phyloP scores from a whole-genome alignment of 164 flowering plant species.

The Malania oleifera region DNA sequence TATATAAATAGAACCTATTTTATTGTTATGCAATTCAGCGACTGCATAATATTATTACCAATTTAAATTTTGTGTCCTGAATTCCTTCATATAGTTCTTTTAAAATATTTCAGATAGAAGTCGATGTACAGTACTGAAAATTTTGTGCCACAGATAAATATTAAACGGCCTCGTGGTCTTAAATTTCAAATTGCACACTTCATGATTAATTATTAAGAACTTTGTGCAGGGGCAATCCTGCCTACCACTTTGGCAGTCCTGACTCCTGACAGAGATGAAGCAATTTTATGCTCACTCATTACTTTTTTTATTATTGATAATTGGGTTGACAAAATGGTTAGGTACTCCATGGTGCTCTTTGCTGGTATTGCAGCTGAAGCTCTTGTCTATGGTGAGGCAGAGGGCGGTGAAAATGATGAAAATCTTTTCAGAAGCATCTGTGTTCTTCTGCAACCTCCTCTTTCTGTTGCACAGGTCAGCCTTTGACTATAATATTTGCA shows the following conservation, averaged over 20 bases:
- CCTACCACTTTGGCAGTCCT: not conserved
- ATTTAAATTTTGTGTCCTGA: too few relatives aligned
- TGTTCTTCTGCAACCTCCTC: conserved; percentile 75
- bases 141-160: too few relatives aligned
- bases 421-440: conserved; percentile 76
- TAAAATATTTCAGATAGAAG: too few relatives aligned
- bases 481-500: not conserved
- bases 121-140: too few relatives aligned
- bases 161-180: too few relatives aligned
- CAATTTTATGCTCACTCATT: not conserved
- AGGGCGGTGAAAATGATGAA: conserved; percentile 98
- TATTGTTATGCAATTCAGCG: too few relatives aligned
- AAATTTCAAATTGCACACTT: too few relatives aligned
- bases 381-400: conserved; percentile 92
- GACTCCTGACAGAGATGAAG: not conserved
- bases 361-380: conserved; percentile 99
- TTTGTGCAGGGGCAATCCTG: not conserved
- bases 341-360: conserved; percentile 97
- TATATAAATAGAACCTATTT: too few relatives aligned
- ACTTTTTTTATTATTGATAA: not conserved
- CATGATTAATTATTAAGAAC: too few relatives aligned
- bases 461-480: conserved; percentile 69
- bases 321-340: conserved; percentile 19
- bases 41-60: too few relatives aligned
- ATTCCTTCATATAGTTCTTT: too few relatives aligned